These are phyloP conservation scores for Solanum habrochaites DNA, from an alignment of 257 asterid species.

Conservation along the genomic window DNA sequence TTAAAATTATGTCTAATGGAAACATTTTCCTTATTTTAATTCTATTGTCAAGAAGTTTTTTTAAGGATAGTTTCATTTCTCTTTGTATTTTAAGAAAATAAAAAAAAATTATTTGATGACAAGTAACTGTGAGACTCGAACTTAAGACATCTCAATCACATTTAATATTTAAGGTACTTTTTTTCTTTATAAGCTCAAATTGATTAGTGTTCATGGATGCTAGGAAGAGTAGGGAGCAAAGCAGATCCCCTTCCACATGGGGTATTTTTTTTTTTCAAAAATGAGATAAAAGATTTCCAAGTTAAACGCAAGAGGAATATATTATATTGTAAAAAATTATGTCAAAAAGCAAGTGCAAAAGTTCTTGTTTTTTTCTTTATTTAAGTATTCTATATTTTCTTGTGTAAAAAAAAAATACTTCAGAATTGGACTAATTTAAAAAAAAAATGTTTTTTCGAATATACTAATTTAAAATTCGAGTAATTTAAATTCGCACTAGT, in stretches of 20 bases:
- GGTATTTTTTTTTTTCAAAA: too few relatives aligned
- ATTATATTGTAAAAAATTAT: background rate
- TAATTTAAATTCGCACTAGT: background rate
- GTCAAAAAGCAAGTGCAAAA: background rate
- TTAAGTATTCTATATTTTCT: background rate
- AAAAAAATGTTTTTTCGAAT: too few relatives aligned
- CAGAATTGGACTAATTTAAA: too few relatives aligned
- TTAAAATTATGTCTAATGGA: background rate
- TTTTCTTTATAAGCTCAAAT: background rate
- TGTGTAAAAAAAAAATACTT: too few relatives aligned
- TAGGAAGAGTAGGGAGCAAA: background rate
- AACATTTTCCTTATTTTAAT: background rate
- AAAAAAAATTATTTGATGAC: too few relatives aligned
- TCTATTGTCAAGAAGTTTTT: background rate
- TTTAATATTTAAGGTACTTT: background rate
- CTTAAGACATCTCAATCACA: background rate
- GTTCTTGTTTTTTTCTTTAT: background rate
- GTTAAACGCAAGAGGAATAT: background rate
- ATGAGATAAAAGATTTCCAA: background rate
- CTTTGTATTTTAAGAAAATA: fast-evolving
- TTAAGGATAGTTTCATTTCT: too few relatives aligned
- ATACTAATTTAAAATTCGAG: background rate
- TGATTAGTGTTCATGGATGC: background rate
- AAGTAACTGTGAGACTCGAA: background rate
- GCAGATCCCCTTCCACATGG: background rate